Conservation (phyloP, 2,329 filamentous ascomycete genomes). For the Aspergillus texensis region DNA sequence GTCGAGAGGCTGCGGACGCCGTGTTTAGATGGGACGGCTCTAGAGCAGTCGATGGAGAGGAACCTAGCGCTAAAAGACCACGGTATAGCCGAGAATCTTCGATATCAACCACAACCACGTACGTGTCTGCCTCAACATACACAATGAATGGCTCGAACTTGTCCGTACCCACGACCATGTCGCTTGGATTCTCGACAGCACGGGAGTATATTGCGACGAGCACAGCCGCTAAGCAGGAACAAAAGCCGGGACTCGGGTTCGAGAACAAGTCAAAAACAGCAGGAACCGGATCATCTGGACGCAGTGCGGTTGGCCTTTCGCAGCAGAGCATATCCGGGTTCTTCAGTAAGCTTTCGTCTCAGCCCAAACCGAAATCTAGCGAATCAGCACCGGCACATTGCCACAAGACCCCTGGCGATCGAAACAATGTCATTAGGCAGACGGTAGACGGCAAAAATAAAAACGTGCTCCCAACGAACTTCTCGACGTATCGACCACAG, state of each 20-base stretch:
- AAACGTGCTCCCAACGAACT: slow-evolving; percentile 23
- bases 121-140: slow-evolving; percentile 51
- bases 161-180: slow-evolving; percentile 40
- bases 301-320: slow-evolving; percentile 45
- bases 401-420: slow-evolving; percentile 15
- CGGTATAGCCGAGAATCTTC: slow-evolving; percentile 29
- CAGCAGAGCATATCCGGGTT: slow-evolving; percentile 58
- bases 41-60: slow-evolving; percentile 22
- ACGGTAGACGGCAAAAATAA: slow-evolving; percentile 6
- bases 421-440: slow-evolving; percentile 12
- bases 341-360: slow-evolving; percentile 41
- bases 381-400: slow-evolving; percentile 16
- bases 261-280: slow-evolving; percentile 33
- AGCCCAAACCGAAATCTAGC: slow-evolving; percentile 19
- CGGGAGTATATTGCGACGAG: slow-evolving; percentile 53
- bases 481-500: slow-evolving; percentile 35
- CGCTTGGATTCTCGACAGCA: slow-evolving; percentile 66
- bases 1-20: slow-evolving; percentile 48
- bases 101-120: slow-evolving; percentile 35
- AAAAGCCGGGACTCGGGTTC: slow-evolving; percentile 23
- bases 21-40: slow-evolving; percentile 42
- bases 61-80: slow-evolving; percentile 31
- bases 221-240: slow-evolving; percentile 22
- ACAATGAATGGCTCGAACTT: slow-evolving; percentile 62
- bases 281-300: slow-evolving; percentile 30